Evolutionary conservation across 768 basidiomycete genomes (phyloP).

Genomic region (Pleurotus eryngii): DNA sequence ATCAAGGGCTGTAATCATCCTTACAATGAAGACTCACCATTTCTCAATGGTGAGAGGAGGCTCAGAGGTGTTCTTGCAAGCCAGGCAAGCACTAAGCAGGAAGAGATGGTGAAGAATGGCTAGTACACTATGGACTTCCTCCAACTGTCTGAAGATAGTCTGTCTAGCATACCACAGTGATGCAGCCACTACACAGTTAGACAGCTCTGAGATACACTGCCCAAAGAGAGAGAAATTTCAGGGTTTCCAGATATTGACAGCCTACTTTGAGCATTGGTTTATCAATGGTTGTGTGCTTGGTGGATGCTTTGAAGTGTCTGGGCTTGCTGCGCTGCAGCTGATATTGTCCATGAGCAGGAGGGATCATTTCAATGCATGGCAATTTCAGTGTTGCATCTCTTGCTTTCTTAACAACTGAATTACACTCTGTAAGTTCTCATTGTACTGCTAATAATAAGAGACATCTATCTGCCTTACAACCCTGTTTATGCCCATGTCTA

Average conservation of each 20-base stretch:
- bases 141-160: background rate
- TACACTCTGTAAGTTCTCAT: background rate
- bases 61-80: background rate
- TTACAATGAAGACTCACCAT: background rate
- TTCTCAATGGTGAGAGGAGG: background rate
- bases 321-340: background rate
- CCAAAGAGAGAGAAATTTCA: too few relatives aligned
- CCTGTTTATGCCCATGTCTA: background rate
- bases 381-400: too few relatives aligned
- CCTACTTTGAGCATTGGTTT: background rate
- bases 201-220: too few relatives aligned
- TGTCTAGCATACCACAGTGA: background rate
- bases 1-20: too few relatives aligned
- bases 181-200: background rate
- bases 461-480: too few relatives aligned
- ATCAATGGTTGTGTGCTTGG: background rate
- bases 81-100: background rate
- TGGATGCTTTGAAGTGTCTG: background rate
- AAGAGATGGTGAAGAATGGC: background rate
- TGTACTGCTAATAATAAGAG: background rate
- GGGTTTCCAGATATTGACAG: background rate
- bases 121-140: background rate
- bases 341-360: background rate
- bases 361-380: too few relatives aligned
- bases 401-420: too few relatives aligned